These are phyloP conservation scores for Chalaropsis ovoidea DNA, from an alignment of 2,329 filamentous ascomycete genomes.

Conservation along the genomic window DNA sequence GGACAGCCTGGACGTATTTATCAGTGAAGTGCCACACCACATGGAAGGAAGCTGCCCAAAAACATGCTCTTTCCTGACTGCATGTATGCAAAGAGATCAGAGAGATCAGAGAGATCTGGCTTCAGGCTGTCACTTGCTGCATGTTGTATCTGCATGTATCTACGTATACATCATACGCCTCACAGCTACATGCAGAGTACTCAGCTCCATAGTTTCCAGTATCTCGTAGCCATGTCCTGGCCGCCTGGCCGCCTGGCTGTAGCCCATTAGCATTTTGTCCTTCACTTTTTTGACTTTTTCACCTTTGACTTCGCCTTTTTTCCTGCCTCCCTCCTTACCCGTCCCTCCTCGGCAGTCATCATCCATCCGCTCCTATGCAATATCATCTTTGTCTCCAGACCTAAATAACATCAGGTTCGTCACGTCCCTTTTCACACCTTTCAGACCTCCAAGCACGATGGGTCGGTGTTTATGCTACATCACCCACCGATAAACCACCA, in stretches of 20 bases:
- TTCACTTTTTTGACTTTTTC: not conserved
- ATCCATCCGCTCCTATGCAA: not conserved
- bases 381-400: not conserved
- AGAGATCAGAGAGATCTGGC: not conserved
- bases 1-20: not conserved
- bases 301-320: not conserved
- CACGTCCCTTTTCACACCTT: not conserved
- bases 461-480: constrained; percentile 8
- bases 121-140: not conserved
- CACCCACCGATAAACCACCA: constrained; percentile 9
- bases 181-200: not conserved
- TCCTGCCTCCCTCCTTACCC: not conserved
- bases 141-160: not conserved
- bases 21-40: not conserved
- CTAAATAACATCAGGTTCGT: constrained; percentile 4
- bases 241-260: not conserved
- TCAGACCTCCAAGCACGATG: not conserved
- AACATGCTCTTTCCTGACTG: not conserved
- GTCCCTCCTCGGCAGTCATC: not conserved
- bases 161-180: not conserved
- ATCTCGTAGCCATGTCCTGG: not conserved
- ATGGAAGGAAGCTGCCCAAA: not conserved
- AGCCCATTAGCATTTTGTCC: not conserved
- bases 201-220: not conserved
- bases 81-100: too few species aligned